phyloP scores from a whole-genome alignment of 345 rosid genomes.

The Pistacia vera region DNA sequence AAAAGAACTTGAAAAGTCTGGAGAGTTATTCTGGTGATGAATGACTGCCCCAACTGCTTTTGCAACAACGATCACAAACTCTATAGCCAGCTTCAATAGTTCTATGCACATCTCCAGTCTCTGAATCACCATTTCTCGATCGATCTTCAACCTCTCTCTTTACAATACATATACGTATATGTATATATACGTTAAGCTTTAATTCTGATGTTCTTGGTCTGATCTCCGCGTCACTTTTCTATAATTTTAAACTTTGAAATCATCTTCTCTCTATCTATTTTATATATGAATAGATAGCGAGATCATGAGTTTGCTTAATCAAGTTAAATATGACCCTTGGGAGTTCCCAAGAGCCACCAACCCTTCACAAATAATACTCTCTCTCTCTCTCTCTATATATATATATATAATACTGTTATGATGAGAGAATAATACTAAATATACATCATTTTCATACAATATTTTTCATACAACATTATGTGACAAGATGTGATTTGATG shows the following conservation, averaged over 20 bases:
- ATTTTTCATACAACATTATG: no score
- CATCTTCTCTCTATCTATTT: background rate
- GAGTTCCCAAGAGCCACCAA: conserved; percentile 7
- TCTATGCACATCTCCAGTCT: conserved; percentile 51
- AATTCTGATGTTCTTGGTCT: background rate
- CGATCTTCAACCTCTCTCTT: no score
- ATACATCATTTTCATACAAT: no score
- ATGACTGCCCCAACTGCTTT: conserved; percentile 40
- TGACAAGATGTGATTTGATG: no score
- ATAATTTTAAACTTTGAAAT: background rate
- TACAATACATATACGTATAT: no score
- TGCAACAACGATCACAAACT: conserved; percentile 47
- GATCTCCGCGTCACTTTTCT: background rate
- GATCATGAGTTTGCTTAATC: background rate
- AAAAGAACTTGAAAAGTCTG: conserved; percentile 20
- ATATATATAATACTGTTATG: no score
- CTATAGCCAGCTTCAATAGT: conserved; percentile 40
- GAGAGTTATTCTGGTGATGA: conserved; percentile 11
- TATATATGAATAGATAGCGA: background rate
- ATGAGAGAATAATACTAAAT: no score
- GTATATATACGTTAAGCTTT: no score
- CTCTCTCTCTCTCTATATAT: no score
- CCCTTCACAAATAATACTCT: background rate
- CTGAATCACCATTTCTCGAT: conserved; percentile 41
- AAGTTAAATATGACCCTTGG: conserved; percentile 2